These are phyloP conservation scores for Diaporthe velutina DNA, from an alignment of 2,329 filamentous ascomycete species.

Conservation along the genomic window DNA sequence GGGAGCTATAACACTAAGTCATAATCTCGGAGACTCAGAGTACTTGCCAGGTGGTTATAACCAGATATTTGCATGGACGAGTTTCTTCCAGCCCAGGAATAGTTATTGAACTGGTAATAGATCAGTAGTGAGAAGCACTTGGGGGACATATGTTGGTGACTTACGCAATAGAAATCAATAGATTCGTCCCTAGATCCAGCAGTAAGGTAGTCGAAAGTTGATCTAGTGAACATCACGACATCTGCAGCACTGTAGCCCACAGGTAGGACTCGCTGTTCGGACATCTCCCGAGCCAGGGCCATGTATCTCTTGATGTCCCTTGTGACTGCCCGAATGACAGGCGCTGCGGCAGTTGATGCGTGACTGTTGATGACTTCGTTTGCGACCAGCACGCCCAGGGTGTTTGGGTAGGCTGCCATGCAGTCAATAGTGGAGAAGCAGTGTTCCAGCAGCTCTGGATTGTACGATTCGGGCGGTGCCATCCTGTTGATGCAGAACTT, in stretches of 20 bases:
- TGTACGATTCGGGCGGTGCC: constrained; percentile 40
- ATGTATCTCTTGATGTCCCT: constrained; percentile 47
- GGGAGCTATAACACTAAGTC: not conserved
- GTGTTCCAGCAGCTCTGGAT: constrained; percentile 4
- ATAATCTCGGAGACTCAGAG: not conserved
- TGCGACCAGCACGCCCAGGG: constrained; percentile 44
- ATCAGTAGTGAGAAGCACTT: not conserved
- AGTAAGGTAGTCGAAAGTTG: constrained; percentile 23
- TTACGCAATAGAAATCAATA: constrained; percentile 31
- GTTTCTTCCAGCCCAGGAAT: constrained; percentile 65
- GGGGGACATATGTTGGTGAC: not conserved
- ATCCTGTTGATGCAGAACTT: constrained; percentile 28
- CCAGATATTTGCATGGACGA: constrained; percentile 63
- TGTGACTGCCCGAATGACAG: constrained; percentile 42
- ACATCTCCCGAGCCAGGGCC: not conserved
- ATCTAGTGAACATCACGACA: not conserved
- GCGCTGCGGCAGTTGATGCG: constrained; percentile 30
- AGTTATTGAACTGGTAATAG: constrained; percentile 59
- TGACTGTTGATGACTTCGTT: constrained; percentile 39
- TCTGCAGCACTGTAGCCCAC: constrained; percentile 28
- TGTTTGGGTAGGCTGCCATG: constrained; percentile 45
- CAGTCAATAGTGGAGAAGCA: constrained; percentile 44
- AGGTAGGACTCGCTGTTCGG: constrained; percentile 20
- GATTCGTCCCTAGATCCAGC: constrained; percentile 16
- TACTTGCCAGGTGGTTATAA: constrained; percentile 53